phyloP scores from a whole-genome alignment of 805 yeast species.

The Kuraishia cidri region DNA sequence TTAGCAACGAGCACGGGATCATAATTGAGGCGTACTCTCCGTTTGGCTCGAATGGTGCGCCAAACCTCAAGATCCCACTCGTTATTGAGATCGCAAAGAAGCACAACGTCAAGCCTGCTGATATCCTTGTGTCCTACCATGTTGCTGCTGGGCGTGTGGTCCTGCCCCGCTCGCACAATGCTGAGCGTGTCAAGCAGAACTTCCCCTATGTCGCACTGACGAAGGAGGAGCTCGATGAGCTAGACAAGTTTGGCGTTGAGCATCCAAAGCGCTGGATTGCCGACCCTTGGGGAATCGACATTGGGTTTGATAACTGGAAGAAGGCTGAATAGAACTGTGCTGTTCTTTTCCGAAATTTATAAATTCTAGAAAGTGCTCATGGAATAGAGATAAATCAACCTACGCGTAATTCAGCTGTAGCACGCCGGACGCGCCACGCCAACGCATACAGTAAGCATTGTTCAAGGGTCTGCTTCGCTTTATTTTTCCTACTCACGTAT shows the following conservation, averaged over 20 bases:
- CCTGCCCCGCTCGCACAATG: constrained; percentile 64
- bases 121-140: constrained; percentile 56
- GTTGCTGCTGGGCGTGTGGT: constrained; percentile 51
- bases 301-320: constrained; percentile 21
- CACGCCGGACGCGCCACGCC: too few species aligned
- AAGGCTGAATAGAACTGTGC: constrained; percentile 20
- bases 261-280: constrained; percentile 21
- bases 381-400: too few species aligned
- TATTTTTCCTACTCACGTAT: too few species aligned
- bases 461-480: too few species aligned
- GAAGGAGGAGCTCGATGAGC: constrained; percentile 21
- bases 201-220: constrained; percentile 24
- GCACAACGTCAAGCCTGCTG: constrained; percentile 42
- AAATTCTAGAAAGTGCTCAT: too few species aligned
- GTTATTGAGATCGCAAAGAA: constrained; percentile 47
- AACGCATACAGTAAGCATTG: too few species aligned
- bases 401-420: too few species aligned
- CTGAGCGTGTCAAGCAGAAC: constrained; percentile 45
- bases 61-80: constrained; percentile 41
- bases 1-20: constrained; percentile 26
- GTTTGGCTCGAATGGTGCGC: constrained; percentile 54
- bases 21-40: constrained; percentile 38
- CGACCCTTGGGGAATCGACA: constrained; percentile 19
- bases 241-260: constrained; percentile 10
- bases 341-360: too few species aligned